A percentile compares a stretch with the other conserved stretches of the same genome.
Evolutionary conservation across 2,329 filamentous ascomycete species (phyloP).

Genomic region (Nakataea oryzae): DNA sequence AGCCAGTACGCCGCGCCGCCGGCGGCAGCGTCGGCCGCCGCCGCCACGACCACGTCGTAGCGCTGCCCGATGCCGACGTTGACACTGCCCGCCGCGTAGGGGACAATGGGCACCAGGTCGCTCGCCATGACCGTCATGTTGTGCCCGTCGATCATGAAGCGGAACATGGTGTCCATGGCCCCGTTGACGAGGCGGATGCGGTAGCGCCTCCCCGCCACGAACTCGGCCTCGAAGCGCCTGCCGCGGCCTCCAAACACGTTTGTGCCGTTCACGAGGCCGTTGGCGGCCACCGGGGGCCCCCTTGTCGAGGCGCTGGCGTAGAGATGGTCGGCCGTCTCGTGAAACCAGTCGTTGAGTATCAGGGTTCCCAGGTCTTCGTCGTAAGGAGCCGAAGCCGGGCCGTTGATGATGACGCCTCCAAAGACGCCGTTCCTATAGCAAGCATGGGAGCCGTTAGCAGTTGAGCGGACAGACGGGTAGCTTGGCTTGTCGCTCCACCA

Average conservation of each 20-base stretch:
- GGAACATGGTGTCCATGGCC: slow-evolving; percentile 29
- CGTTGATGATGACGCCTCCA: slow-evolving; percentile 45
- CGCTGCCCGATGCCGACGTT: slow-evolving; percentile 29
- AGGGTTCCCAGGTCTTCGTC: slow-evolving; percentile 2
- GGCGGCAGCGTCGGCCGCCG: not conserved
- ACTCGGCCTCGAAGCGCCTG: slow-evolving; percentile 15
- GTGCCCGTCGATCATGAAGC: slow-evolving; percentile 35
- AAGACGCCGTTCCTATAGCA: slow-evolving; percentile 41
- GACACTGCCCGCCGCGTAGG: slow-evolving; percentile 34
- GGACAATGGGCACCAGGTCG: slow-evolving; percentile 36
- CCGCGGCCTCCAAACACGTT: not conserved
- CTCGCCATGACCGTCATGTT: slow-evolving; percentile 33
- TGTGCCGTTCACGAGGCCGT: slow-evolving; percentile 1
- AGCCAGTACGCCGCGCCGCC: slow-evolving; percentile 10
- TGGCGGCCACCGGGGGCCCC: not conserved
- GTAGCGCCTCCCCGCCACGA: slow-evolving; percentile 26
- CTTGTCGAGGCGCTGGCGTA: not conserved
- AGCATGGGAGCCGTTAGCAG: slow-evolving; percentile 6
- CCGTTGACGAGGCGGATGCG: slow-evolving; percentile 33
- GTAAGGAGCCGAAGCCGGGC: slow-evolving; percentile 13
- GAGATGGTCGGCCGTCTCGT: not conserved
- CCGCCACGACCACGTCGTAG: not conserved
- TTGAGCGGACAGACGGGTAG: not conserved
- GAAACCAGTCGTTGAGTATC: slow-evolving; percentile 1
- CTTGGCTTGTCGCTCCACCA: not conserved